Evolutionary conservation across 2,329 filamentous ascomycete genomes (phyloP).

Genomic region (Fusarium equiseti): DNA sequence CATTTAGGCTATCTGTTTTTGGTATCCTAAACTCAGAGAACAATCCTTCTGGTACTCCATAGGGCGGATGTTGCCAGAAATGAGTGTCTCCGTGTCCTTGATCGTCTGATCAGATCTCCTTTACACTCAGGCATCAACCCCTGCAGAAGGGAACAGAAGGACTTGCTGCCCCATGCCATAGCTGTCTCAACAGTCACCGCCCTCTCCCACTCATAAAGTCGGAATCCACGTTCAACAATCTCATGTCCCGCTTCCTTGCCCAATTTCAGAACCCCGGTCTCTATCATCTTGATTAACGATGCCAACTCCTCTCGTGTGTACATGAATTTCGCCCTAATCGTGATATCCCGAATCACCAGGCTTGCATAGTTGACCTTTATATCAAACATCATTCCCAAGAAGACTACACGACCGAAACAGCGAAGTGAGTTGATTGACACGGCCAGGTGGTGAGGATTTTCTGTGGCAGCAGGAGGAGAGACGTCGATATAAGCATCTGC

Average conservation of each 20-base stretch:
- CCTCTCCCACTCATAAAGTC: slow-evolving; percentile 30
- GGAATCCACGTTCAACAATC: slow-evolving; percentile 11
- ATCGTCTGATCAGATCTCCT: too few relatives aligned
- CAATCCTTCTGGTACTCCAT: too few relatives aligned
- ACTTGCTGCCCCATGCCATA: slow-evolving; percentile 33
- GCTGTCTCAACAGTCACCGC: slow-evolving; percentile 12
- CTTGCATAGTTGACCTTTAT: slow-evolving; percentile 29
- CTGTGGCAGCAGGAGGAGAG: slow-evolving; percentile 27
- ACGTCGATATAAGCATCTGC: slow-evolving; percentile 34
- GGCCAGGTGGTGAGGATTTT: slow-evolving; percentile 14
- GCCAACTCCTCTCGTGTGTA: slow-evolving; percentile 24
- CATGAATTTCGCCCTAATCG: slow-evolving; percentile 31
- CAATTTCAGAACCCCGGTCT: slow-evolving; percentile 25
- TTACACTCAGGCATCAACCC: too few relatives aligned
- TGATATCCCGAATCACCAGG: slow-evolving; percentile 24
- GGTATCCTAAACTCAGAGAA: too few relatives aligned
- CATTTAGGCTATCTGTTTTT: too few relatives aligned
- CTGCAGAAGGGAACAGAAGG: slow-evolving; percentile 1
- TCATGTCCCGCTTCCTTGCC: slow-evolving; percentile 30
- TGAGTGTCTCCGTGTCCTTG: too few relatives aligned
- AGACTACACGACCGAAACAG: neutral
- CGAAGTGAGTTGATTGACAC: slow-evolving; percentile 8
- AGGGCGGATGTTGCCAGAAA: too few relatives aligned
- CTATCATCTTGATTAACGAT: slow-evolving; percentile 31
- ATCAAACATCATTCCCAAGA: slow-evolving; percentile 27